A percentile compares a stretch with the other conserved stretches of the same genome.
These are phyloP conservation scores for Mucor saturninus DNA, from an alignment of 371 early-diverging fungal species.

Conservation along the genomic window DNA sequence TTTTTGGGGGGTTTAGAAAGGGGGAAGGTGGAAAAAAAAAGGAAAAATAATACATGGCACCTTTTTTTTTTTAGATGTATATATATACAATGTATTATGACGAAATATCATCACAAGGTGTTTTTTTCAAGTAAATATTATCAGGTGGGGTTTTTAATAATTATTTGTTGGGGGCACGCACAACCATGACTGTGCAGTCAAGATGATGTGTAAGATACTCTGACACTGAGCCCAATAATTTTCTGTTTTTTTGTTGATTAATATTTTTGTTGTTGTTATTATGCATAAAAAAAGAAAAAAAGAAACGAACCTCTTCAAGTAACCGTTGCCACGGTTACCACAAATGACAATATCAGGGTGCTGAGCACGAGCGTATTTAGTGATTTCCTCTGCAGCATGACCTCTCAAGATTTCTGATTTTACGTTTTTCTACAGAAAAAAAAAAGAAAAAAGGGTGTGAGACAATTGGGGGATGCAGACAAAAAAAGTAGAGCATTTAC, in stretches of 20 bases:
- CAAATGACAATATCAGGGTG: constrained; percentile 33
- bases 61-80: neutral
- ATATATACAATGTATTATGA: neutral
- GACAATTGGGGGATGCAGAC: neutral
- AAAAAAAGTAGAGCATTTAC: constrained; percentile 7
- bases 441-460: neutral
- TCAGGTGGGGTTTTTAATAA: constrained; percentile 3
- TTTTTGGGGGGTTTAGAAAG: neutral
- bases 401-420: constrained; percentile 16
- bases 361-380: constrained; percentile 13
- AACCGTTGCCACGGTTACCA: constrained; percentile 34
- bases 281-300: neutral
- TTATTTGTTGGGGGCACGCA: constrained; percentile 7
- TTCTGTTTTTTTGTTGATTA: constrained; percentile 10
- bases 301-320: constrained; percentile 31
- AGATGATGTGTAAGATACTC: constrained; percentile 31
- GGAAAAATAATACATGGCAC: neutral
- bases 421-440: constrained; percentile 13
- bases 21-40: neutral
- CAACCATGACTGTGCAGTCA: constrained; percentile 29
- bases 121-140: neutral
- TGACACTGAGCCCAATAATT: constrained; percentile 33
- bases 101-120: constrained; percentile 4
- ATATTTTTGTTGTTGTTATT: neutral
- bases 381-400: constrained; percentile 5